Conservation (phyloP, 2,329 filamentous ascomycete species). For the Parastagonospora avenae region DNA sequence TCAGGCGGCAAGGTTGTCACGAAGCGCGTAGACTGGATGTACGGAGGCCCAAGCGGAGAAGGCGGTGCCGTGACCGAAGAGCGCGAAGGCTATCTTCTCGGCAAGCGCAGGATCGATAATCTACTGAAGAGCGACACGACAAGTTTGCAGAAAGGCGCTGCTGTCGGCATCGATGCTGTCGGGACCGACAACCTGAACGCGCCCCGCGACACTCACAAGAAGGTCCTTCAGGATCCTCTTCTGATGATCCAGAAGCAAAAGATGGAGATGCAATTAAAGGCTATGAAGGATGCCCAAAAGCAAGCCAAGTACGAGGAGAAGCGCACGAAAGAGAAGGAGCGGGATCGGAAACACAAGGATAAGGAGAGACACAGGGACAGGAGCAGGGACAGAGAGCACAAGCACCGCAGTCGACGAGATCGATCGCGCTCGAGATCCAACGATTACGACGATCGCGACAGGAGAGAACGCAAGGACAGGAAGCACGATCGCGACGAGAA, state of each 20-base stretch:
- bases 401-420: slow-evolving; percentile 37
- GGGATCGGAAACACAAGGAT: slow-evolving; percentile 56
- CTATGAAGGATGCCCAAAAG: slow-evolving; percentile 60
- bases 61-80: slow-evolving; percentile 74
- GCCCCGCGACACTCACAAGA: slow-evolving; percentile 77
- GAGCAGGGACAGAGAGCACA: slow-evolving; percentile 19
- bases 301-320: slow-evolving; percentile 45
- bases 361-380: slow-evolving; percentile 40
- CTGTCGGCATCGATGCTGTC: slow-evolving; percentile 54
- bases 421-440: slow-evolving; percentile 44
- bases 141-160: slow-evolving; percentile 68
- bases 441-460: slow-evolving; percentile 34
- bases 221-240: slow-evolving; percentile 89
- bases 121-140: slow-evolving; percentile 82
- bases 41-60: slow-evolving; percentile 80
- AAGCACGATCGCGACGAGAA: slow-evolving; percentile 25
- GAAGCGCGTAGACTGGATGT: slow-evolving; percentile 97
- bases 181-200: slow-evolving; percentile 69
- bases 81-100: slow-evolving; percentile 89
- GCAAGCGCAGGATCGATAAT: slow-evolving; percentile 89
- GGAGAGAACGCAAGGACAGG: slow-evolving; percentile 33
- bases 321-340: slow-evolving; percentile 42
- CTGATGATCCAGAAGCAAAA: slow-evolving; percentile 93
- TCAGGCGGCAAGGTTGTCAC: slow-evolving; percentile 80
- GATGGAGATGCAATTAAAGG: slow-evolving; percentile 62